Evolutionary conservation across 139 green algal genomes (phyloP).

Genomic region (Micractinium conductrix): DNA sequence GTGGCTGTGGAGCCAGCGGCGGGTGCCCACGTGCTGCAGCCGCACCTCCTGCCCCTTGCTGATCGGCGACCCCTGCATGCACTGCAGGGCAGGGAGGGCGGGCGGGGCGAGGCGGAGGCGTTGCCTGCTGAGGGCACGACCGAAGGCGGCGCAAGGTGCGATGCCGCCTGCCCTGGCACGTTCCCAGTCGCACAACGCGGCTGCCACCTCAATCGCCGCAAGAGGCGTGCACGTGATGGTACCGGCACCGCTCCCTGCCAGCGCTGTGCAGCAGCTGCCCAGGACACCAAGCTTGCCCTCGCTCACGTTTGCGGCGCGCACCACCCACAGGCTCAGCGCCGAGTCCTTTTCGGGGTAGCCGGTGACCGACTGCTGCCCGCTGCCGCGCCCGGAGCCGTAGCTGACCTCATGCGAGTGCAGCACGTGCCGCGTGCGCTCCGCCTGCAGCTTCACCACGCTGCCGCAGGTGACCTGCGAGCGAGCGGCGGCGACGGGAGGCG

Average conservation of each 20-base stretch:
- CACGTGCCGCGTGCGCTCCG: slow-evolving; percentile 58
- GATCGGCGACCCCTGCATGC: slow-evolving; percentile 68
- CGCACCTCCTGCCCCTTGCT: slow-evolving; percentile 64
- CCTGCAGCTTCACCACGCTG: slow-evolving; percentile 88
- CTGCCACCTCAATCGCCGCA: too few relatives aligned
- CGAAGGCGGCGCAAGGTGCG: too few relatives aligned
- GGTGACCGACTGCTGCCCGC: slow-evolving; percentile 93
- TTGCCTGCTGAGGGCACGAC: too few relatives aligned
- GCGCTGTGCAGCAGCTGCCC: too few relatives aligned
- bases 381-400: slow-evolving; percentile 81
- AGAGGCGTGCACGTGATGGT: too few relatives aligned
- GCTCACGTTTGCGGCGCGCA: slow-evolving; percentile 44
- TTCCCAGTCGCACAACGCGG: too few relatives aligned
- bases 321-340: slow-evolving; percentile 81
- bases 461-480: slow-evolving; percentile 88
- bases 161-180: too few relatives aligned
- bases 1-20: slow-evolving; percentile 95
- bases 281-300: too few relatives aligned
- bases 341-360: slow-evolving; percentile 70
- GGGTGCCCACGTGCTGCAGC: slow-evolving; percentile 82
- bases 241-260: too few relatives aligned
- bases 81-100: slow-evolving; percentile 38
- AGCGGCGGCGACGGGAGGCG: too few relatives aligned
- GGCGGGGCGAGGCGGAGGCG: background rate
- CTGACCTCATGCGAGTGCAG: slow-evolving; percentile 91